Conservation (phyloP, 169 alveolate species). For the Neospora caninum region DNA sequence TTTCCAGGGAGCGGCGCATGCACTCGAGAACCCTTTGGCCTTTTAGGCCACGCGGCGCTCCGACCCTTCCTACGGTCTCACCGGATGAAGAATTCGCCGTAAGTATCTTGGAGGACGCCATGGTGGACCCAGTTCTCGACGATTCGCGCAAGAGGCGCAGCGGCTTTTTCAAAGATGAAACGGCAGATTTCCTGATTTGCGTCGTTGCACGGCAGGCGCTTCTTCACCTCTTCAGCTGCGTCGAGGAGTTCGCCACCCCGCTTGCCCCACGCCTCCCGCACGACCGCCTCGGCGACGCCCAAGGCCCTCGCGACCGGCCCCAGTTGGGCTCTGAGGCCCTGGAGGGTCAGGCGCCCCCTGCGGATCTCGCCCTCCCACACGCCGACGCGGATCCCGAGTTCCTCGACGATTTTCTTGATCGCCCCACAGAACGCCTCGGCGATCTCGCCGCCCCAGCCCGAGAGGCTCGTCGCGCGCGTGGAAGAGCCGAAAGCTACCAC, state of each 20-base stretch:
- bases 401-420: background rate
- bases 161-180: constrained; percentile 18
- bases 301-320: background rate
- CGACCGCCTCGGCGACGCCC: constrained; percentile 7
- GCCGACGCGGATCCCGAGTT: constrained; percentile 1
- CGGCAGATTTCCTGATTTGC: background rate
- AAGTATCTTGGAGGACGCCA: background rate
- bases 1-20: no score
- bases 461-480: background rate
- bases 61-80: background rate
- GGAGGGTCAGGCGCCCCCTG: constrained; percentile 20
- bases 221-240: constrained; percentile 7
- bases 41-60: no score
- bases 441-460: constrained; percentile 2
- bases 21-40: no score
- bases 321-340: constrained; percentile 17
- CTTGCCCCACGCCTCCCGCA: background rate
- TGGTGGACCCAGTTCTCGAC: background rate
- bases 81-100: constrained; percentile 24
- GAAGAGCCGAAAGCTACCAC: background rate
- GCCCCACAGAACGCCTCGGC: background rate
- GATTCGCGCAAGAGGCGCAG: background rate
- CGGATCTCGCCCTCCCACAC: constrained; percentile 27
- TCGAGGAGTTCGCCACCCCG: background rate
- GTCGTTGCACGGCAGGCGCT: background rate